phyloP scores from a whole-genome alignment of 805 yeast genomes.

The Blastobotrys chiropterorum region DNA sequence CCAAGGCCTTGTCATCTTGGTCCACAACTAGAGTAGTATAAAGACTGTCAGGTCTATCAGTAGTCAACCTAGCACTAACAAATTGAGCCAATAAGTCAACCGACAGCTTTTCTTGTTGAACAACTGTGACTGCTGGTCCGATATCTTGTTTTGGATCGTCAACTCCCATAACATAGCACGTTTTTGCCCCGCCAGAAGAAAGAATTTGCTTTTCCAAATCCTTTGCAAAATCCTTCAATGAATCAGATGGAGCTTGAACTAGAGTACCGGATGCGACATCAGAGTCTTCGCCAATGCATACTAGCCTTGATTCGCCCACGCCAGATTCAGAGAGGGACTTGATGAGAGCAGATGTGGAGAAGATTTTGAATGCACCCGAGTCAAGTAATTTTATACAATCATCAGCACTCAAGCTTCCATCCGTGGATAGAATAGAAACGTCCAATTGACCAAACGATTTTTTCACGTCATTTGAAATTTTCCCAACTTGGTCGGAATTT shows the following conservation, averaged over 20 bases:
- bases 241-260: constrained; percentile 5
- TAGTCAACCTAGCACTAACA: constrained; percentile 48
- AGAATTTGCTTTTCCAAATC: constrained; percentile 13
- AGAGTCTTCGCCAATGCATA: constrained; percentile 22
- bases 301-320: constrained; percentile 46
- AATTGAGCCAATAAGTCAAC: constrained; percentile 22
- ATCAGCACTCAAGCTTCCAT: constrained; percentile 32
- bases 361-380: constrained; percentile 48
- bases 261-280: constrained; percentile 16
- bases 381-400: constrained; percentile 48
- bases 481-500: not conserved
- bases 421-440: constrained; percentile 7
- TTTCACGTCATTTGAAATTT: constrained; percentile 3
- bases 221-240: constrained; percentile 9
- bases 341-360: constrained; percentile 33
- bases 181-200: constrained; percentile 16
- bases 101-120: constrained; percentile 15
- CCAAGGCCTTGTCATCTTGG: constrained; percentile 62
- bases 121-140: constrained; percentile 18
- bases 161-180: constrained; percentile 16
- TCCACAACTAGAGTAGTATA: constrained; percentile 80
- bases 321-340: constrained; percentile 38
- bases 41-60: constrained; percentile 84
- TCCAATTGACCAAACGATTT: constrained; percentile 7
- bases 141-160: constrained; percentile 7